Evolutionary conservation across 345 rosid species (phyloP).

Genomic region (Eucalyptus polyanthemos): DNA sequence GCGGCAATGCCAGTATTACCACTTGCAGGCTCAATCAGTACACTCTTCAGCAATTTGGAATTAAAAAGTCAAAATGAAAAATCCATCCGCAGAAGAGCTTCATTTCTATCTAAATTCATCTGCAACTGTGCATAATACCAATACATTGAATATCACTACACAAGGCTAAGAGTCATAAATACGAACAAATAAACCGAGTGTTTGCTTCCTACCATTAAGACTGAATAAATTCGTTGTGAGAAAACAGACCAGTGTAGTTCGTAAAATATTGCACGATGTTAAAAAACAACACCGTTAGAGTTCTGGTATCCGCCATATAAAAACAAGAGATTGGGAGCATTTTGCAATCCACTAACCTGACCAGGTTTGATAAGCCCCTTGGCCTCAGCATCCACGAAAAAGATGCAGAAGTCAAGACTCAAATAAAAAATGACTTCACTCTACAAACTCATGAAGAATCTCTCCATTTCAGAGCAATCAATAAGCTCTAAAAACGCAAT

Average conservation of each 20-base stretch:
- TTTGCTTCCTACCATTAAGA: background rate
- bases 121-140: background rate
- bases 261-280: background rate
- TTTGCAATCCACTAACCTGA: conserved; percentile 19
- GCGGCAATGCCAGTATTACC: conserved; percentile 92
- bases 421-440: fast-evolving
- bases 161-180: background rate
- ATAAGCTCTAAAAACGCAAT: background rate
- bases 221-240: background rate
- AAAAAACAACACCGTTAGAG: background rate
- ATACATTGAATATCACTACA: background rate
- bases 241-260: background rate
- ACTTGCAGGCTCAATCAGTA: conserved; percentile 83
- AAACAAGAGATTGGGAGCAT: background rate
- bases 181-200: background rate
- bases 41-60: conserved; percentile 37
- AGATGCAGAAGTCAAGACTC: background rate
- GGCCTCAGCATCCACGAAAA: conserved; percentile 48
- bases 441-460: background rate
- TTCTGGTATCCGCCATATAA: too few species aligned
- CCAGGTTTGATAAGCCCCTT: conserved; percentile 72
- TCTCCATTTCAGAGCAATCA: background rate
- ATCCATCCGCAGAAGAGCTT: too few species aligned
- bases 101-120: too few species aligned
- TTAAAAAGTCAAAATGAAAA: background rate